Evolutionary conservation across 2,329 filamentous ascomycete species (phyloP), one percentile per base, ranked within the genome.

Genomic region (Colletotrichum tropicale): DNA sequence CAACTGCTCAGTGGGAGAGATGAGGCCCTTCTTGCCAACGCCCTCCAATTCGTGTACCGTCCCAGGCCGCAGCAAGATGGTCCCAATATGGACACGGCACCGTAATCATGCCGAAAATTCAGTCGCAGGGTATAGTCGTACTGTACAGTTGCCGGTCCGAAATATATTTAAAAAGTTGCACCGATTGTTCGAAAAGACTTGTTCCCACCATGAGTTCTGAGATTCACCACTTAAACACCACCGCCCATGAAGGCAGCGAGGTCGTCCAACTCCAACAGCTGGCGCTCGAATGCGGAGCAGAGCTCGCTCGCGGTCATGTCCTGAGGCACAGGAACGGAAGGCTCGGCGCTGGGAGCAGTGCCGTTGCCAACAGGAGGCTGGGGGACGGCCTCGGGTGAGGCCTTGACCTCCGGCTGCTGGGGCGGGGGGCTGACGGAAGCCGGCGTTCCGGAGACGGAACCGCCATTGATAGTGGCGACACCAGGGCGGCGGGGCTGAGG

Each of bases 191-290:
- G 13, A 52, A n/a, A 48, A 48, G 16, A 24, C 43, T 28, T 24
- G 24, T 52, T 52, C 36, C 36, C 34, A 26, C 15, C 62, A 24
- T 38, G 18, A 38, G 21, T 26, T 64, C 32, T 3, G 18, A 66
- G 16, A 30, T 48, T 8, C 13, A 48, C 21, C 43, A 48, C 56
- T 48, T 81, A 92, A 77, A 92, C 90, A 75, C 90, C 90, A 24
- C 90, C 90, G 24, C 90, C 90, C 90, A 92, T 92, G 70, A 92
- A 92, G 4, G 90, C 90, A 36, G 90, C 90, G 13, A 92, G 86
- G 79, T 92, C 90, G 76, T 92, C 90, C 8, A 92, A 84, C 80
- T 92, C 90, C 13, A 92, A 84, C 2, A 92, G 85, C 81, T 92
- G 90, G 36, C 89, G 85, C 83, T 92, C 91, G 78, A 92, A 92